Conservation (phyloP, 305 asterid genomes). For the Lippia alba region DNA sequence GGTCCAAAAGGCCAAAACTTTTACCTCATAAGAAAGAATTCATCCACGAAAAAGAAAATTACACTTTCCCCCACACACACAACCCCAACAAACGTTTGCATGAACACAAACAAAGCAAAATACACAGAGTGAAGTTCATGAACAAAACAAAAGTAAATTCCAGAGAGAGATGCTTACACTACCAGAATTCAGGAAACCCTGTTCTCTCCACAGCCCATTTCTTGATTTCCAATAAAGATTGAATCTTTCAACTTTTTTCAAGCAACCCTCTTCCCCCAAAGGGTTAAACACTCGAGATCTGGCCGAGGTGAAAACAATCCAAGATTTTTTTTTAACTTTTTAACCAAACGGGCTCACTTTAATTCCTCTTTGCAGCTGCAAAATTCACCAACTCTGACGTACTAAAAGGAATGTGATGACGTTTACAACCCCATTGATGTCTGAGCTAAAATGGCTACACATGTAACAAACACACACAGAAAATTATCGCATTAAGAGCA, state of each 20-base stretch:
- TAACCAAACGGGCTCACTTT: conserved; percentile 26
- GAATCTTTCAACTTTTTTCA: not conserved
- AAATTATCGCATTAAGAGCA: conserved; percentile 19
- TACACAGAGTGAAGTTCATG: not conserved
- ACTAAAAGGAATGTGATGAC: conserved; percentile 40
- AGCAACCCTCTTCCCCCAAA: not conserved
- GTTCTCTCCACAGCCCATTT: conserved; percentile 47
- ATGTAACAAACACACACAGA: conserved; percentile 28
- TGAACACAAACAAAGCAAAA: conserved; percentile 29
- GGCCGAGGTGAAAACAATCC: conserved; percentile 9
- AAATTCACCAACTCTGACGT: conserved; percentile 34
- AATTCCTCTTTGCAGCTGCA: conserved; percentile 16
- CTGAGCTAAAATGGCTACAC: conserved; percentile 39
- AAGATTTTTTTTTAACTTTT: conserved; percentile 6
- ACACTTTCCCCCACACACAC: not conserved
- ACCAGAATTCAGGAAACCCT: conserved; percentile 40
- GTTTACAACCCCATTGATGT: conserved; percentile 31
- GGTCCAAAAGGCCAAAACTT: not conserved
- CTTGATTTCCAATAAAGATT: conserved; percentile 1
- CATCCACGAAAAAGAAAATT: not conserved
- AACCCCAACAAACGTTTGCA: conserved; percentile 26
- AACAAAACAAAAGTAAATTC: not conserved
- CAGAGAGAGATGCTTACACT: conserved; percentile 35
- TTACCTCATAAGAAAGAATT: not conserved
- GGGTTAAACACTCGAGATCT: conserved; percentile 29